Conservation (phyloP, 2,329 filamentous ascomycete genomes). For the Colletotrichum theobromicola region DNA sequence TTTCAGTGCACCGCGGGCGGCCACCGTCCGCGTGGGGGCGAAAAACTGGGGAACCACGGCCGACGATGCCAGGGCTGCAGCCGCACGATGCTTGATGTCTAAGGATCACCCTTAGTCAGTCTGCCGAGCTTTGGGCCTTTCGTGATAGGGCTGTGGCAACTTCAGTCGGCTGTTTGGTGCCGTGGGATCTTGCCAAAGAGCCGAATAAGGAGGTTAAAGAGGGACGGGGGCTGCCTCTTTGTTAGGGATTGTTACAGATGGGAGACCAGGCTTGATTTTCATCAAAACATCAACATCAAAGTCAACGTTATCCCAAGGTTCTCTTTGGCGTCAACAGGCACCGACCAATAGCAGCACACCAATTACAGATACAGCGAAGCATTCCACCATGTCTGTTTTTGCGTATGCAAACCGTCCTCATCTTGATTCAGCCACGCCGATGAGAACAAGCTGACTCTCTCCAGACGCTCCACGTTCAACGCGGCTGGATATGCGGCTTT, state of each 20-base stretch:
- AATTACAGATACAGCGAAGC: background rate
- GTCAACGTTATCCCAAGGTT: rapidly evolving
- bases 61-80: background rate
- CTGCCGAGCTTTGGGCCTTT: background rate
- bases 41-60: background rate
- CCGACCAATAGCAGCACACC: background rate
- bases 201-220: background rate
- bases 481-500: conserved; percentile 64
- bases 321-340: background rate
- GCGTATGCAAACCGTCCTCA: conserved; percentile 41
- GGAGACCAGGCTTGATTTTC: background rate
- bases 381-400: conserved; percentile 51
- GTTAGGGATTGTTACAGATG: background rate
- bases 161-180: background rate
- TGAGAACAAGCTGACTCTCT: background rate
- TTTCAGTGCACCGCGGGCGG: background rate
- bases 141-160: background rate
- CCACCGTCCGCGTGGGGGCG: background rate
- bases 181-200: background rate
- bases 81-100: background rate
- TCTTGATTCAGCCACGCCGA: rapidly evolving
- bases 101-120: background rate
- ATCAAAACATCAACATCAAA: background rate
- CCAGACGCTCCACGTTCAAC: conserved; percentile 60
- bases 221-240: background rate